These are phyloP conservation scores for Guadua angustifolia DNA, from an alignment of 176 grass and related monocot species.

Conservation along the genomic window DNA sequence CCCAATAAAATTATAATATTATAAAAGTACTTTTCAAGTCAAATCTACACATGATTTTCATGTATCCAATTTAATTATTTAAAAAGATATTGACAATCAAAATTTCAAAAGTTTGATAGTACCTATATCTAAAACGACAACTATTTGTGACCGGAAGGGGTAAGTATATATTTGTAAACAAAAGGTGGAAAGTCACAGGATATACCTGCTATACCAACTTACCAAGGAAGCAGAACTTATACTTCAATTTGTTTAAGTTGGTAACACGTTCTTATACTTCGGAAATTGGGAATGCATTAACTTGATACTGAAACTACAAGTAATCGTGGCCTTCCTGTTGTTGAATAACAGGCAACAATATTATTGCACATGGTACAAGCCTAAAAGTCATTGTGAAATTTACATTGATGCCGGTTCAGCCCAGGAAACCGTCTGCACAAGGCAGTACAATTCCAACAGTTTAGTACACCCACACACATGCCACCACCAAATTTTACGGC, in stretches of 20 bases:
- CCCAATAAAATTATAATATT: too few species aligned
- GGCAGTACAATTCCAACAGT: background rate
- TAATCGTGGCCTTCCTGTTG: slow-evolving; percentile 14
- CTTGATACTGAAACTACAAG: slow-evolving; percentile 28
- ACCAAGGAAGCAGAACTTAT: slow-evolving; percentile 4
- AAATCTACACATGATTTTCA: too few species aligned
- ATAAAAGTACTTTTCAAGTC: too few species aligned
- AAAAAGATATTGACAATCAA: too few species aligned
- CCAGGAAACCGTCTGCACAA: background rate
- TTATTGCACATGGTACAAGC: slow-evolving; percentile 34
- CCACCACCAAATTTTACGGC: slow-evolving; percentile 7
- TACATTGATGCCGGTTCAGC: slow-evolving; percentile 14
- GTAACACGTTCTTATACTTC: background rate
- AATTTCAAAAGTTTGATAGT: too few species aligned
- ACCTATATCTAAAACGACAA: too few species aligned
- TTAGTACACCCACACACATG: background rate
- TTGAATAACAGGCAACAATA: slow-evolving; percentile 1
- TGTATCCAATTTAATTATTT: too few species aligned
- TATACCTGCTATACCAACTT: background rate
- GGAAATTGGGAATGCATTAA: slow-evolving; percentile 30
- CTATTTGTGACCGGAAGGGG: too few species aligned
- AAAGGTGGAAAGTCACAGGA: slow-evolving; percentile 7
- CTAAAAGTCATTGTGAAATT: slow-evolving; percentile 9
- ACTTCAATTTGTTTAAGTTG: background rate
- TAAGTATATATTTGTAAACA: background rate